Conservation (phyloP, 1,139 yeast genomes). For the Geotrichum bryndzae region DNA sequence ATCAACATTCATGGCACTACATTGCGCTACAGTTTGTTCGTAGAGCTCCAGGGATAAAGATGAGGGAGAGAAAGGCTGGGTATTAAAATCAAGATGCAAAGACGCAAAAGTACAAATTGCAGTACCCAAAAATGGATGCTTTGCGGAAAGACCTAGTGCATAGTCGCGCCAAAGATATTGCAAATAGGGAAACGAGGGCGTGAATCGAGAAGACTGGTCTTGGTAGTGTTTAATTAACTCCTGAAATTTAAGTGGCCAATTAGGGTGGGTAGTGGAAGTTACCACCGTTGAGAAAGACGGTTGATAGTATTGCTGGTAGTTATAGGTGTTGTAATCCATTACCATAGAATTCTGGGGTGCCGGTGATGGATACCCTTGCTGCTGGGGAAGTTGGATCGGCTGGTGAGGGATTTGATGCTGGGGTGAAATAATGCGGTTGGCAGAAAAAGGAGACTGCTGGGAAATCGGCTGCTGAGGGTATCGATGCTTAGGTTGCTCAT, state of each 20-base stretch:
- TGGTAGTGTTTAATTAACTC: constrained; percentile 12
- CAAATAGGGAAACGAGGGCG: constrained; percentile 1
- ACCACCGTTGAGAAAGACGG: not conserved
- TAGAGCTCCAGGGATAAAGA: constrained; percentile 7
- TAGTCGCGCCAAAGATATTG: constrained; percentile 11
- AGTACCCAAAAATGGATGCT: constrained; percentile 9
- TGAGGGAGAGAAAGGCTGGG: constrained; percentile 6
- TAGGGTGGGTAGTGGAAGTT: constrained; percentile 1
- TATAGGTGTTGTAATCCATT: not conserved
- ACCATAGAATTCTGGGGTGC: not conserved
- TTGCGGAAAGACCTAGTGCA: constrained; percentile 1
- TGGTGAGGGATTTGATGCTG: not conserved
- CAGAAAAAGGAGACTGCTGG: not conserved
- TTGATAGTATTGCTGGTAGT: not conserved
- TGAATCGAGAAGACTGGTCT: not conserved
- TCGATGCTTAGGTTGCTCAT: not conserved
- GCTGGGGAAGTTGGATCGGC: not conserved
- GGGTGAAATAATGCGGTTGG: not conserved
- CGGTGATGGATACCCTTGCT: not conserved
- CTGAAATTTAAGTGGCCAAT: constrained; percentile 8
- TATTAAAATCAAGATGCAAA: constrained; percentile 7
- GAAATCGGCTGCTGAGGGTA: not conserved
- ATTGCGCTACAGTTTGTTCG: constrained; percentile 10
- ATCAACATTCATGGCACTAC: constrained; percentile 7
- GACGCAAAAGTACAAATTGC: constrained; percentile 15